phyloP scores from a whole-genome alignment of 2,329 filamentous ascomycete genomes.

The Elsinoe australis region DNA sequence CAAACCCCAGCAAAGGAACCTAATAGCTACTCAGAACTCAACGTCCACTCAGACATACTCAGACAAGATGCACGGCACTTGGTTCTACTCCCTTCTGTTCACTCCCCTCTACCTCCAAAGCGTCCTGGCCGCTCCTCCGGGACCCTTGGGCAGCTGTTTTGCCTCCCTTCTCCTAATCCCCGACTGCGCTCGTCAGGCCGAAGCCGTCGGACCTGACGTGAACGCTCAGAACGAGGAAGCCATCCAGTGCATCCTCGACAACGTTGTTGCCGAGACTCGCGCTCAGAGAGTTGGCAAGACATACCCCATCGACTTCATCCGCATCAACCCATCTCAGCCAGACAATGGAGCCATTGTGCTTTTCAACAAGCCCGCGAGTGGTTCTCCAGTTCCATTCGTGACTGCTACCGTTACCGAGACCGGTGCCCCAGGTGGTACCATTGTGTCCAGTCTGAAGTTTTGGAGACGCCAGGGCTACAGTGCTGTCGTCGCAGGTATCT shows the following conservation, averaged over 20 bases:
- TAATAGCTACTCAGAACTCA: too few relatives aligned
- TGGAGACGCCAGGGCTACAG: conserved; percentile 3
- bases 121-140: background rate
- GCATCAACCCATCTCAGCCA: background rate
- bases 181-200: conserved; percentile 12
- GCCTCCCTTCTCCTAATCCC: conserved; percentile 6
- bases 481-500: conserved; percentile 3
- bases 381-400: background rate
- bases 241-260: conserved; percentile 9
- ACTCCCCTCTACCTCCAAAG: background rate
- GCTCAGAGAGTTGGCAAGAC: conserved; percentile 14
- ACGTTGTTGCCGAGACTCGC: conserved; percentile 4
- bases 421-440: background rate
- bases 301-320: conserved; percentile 5
- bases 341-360: conserved; percentile 6
- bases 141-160: conserved; percentile 7
- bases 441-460: conserved; percentile 8
- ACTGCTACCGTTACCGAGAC: conserved; percentile 1
- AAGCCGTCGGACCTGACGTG: background rate
- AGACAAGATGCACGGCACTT: background rate
- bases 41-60: too few relatives aligned
- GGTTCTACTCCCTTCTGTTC: background rate
- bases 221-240: conserved; percentile 7
- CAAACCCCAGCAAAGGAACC: too few relatives aligned
- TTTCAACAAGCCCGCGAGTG: conserved; percentile 9